phyloP scores from a whole-genome alignment of 148 eudicot genomes.

The Beta vulgaris region DNA sequence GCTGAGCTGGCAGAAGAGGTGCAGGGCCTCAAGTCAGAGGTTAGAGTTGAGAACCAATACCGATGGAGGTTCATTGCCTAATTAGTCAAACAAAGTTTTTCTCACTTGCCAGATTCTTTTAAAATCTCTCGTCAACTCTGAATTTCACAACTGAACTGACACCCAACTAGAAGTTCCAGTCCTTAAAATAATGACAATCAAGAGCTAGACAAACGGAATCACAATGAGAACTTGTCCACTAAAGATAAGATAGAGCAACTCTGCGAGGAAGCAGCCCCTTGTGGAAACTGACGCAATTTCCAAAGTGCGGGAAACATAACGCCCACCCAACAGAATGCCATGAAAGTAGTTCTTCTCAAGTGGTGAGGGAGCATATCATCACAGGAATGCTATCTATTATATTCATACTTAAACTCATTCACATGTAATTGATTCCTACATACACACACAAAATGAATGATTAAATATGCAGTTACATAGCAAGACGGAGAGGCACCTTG shows the following conservation, averaged over 20 bases:
- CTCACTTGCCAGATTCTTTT: too few relatives aligned
- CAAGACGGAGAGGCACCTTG: conserved; percentile 45
- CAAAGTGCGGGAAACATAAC: neutral
- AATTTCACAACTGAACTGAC: neutral
- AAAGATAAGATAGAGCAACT: neutral
- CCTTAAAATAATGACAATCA: neutral
- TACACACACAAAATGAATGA: neutral
- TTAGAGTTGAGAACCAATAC: too few relatives aligned
- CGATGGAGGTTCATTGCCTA: too few relatives aligned
- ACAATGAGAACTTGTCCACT: neutral
- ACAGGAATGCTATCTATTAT: neutral
- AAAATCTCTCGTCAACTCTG: too few relatives aligned
- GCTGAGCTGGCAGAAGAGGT: neutral
- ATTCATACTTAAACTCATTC: neutral
- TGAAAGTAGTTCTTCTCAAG: neutral
- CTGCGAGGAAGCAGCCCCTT: neutral
- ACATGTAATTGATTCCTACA: neutral
- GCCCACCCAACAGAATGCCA: neutral
- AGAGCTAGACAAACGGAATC: neutral
- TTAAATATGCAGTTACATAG: neutral
- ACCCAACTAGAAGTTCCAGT: neutral
- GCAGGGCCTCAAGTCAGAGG: neutral
- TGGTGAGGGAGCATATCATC: neutral
- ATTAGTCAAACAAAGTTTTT: too few relatives aligned
- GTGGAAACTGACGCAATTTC: neutral